Conservation (phyloP, 495 filamentous ascomycete genomes). For the Xylaria cubensis region DNA sequence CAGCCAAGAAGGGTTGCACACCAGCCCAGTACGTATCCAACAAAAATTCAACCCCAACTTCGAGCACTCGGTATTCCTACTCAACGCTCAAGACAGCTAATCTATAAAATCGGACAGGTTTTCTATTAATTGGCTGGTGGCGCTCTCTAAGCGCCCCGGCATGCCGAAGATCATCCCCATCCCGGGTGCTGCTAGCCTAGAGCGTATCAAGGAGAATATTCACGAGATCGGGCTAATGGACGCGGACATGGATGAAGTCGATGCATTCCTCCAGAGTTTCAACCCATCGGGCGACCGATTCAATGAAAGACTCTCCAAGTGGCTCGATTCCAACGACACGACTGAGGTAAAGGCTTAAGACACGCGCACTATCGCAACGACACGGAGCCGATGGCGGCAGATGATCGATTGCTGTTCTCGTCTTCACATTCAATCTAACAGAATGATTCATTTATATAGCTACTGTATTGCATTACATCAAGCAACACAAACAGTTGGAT, state of each 20-base stretch:
- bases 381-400: neutral
- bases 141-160: constrained; percentile 58
- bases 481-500: neutral
- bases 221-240: constrained; percentile 38
- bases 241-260: constrained; percentile 46
- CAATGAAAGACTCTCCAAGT: neutral
- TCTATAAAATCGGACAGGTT: constrained; percentile 36
- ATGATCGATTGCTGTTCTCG: neutral
- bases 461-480: neutral
- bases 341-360: constrained; percentile 15
- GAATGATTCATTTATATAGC: neutral
- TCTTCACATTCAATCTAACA: neutral
- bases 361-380: neutral
- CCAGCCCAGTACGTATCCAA: constrained; percentile 55
- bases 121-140: constrained; percentile 68
- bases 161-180: constrained; percentile 74
- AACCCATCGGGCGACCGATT: constrained; percentile 38
- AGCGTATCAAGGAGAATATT: constrained; percentile 48
- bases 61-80: neutral
- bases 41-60: neutral
- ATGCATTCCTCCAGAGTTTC: constrained; percentile 40
- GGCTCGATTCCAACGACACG: constrained; percentile 10
- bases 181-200: constrained; percentile 61
- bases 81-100: constrained; percentile 29
- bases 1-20: constrained; percentile 66